phyloP scores from a whole-genome alignment of 805 yeast species.

The Yarrowia bubula region DNA sequence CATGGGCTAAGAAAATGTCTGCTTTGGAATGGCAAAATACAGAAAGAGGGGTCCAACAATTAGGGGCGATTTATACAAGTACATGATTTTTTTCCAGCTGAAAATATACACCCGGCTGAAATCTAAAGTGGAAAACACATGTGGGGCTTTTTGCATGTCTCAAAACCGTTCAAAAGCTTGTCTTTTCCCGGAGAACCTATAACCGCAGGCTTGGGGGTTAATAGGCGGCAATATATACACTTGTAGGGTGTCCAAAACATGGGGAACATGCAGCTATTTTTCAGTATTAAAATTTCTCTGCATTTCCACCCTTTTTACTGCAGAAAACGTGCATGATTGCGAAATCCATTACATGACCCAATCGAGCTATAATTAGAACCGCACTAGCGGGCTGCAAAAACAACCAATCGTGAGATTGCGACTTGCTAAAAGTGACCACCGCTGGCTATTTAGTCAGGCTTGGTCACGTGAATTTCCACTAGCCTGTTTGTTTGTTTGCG shows the following conservation, averaged over 20 bases:
- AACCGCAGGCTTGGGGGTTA: not conserved
- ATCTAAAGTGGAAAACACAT: not conserved
- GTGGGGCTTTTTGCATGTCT: not conserved
- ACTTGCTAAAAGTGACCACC: no score
- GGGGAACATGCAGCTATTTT: no score
- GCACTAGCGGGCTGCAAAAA: not conserved
- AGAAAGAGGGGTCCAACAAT: no score
- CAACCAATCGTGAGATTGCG: not conserved
- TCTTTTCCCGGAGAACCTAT: not conserved
- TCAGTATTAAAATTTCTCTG: not conserved
- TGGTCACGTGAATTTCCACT: no score
- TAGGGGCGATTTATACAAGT: no score
- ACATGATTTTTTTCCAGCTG: not conserved
- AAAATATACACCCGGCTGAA: not conserved
- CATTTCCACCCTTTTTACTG: not conserved
- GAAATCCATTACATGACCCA: not conserved
- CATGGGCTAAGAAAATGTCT: no score
- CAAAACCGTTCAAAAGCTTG: not conserved
- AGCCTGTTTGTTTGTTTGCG: no score
- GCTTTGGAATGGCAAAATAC: no score
- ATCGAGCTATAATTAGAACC: not conserved
- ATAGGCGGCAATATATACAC: not conserved
- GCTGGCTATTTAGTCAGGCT: no score
- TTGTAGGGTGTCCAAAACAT: no score
- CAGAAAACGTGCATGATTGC: not conserved